These are phyloP conservation scores for Hemerocallis citrina DNA, from an alignment of 106 monocot genomes.

Conservation along the genomic window DNA sequence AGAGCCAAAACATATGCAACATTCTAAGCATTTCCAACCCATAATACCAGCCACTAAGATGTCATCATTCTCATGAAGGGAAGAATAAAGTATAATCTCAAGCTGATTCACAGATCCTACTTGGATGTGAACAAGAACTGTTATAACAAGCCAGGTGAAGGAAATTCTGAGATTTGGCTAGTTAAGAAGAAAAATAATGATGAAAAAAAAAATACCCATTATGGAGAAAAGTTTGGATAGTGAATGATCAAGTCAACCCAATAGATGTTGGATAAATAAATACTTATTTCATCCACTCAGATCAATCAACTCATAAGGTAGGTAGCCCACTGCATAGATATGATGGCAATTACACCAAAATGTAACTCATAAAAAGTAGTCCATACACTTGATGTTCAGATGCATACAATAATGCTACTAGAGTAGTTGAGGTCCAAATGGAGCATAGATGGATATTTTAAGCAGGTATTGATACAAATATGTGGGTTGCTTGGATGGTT, in stretches of 20 bases:
- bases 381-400: background rate
- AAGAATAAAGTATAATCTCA: background rate
- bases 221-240: background rate
- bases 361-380: background rate
- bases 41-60: background rate
- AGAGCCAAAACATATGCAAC: background rate
- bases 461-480: too few relatives aligned
- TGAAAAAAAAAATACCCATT: background rate
- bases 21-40: background rate
- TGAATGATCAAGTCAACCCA: background rate
- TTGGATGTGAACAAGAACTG: background rate
- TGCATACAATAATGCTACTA: too few relatives aligned
- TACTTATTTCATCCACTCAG: too few relatives aligned
- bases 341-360: background rate
- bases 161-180: background rate
- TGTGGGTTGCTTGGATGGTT: too few relatives aligned
- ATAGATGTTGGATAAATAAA: background rate
- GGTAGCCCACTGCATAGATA: background rate
- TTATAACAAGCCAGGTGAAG: too few relatives aligned
- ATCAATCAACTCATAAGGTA: background rate
- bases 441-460: too few relatives aligned
- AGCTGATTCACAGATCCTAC: background rate
- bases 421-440: too few relatives aligned
- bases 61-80: background rate
- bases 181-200: background rate